Evolutionary conservation across 2,329 filamentous ascomycete species (phyloP).

Genomic region (Sporothrix brasiliensis): DNA sequence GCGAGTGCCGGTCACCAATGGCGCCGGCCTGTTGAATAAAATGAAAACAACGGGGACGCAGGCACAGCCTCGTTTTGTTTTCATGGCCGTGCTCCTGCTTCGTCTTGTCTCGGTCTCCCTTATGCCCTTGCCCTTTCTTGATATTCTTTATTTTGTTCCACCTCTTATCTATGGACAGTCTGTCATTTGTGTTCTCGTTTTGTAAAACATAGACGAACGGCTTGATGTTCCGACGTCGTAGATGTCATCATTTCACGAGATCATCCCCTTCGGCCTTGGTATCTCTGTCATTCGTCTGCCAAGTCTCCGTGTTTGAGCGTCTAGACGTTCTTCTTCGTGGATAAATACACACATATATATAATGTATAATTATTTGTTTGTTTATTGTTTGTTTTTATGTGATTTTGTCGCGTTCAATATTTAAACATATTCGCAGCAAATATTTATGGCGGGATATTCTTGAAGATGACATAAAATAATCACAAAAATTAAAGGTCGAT

Average conservation of each 20-base stretch:
- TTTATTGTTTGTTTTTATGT: not conserved
- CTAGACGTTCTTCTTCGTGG: not conserved
- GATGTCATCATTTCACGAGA: not conserved
- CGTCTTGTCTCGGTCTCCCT: conserved; percentile 11
- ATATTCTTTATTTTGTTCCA: not conserved
- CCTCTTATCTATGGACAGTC: not conserved
- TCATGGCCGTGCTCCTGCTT: not conserved
- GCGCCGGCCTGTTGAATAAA: not conserved
- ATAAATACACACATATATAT: too few relatives aligned
- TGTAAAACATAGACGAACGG: not conserved
- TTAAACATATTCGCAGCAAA: too few relatives aligned
- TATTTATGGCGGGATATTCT: too few relatives aligned
- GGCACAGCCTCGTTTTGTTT: conserved; percentile 13
- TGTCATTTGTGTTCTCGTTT: conserved; percentile 13
- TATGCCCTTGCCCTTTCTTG: conserved; percentile 4
- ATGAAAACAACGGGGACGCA: not conserved
- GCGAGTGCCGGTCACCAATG: not conserved
- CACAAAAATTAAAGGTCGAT: too few relatives aligned
- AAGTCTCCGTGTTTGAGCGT: not conserved
- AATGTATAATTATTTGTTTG: too few relatives aligned
- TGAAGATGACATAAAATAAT: too few relatives aligned
- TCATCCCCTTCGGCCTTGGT: conserved; percentile 19
- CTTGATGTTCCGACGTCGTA: not conserved
- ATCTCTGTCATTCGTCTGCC: not conserved
- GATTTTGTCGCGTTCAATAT: too few relatives aligned